Evolutionary conservation across 78 protist species (phyloP).

Genomic region (Speleostelium caveatum): DNA sequence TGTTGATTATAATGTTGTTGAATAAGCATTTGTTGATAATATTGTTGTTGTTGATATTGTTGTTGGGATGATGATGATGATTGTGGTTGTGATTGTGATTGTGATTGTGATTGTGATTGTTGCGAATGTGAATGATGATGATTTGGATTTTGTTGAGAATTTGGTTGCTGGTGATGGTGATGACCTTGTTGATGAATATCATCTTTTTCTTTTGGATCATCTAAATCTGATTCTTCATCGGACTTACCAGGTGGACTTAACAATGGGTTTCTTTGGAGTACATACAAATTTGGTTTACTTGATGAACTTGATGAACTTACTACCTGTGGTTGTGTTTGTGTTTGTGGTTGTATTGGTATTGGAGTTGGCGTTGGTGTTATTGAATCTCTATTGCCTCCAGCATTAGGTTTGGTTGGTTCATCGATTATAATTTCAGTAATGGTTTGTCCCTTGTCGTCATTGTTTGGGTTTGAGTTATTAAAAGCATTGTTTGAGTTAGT

Average conservation of each 20-base stretch:
- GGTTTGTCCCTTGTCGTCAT: background rate
- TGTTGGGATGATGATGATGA: background rate
- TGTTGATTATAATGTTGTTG: constrained; percentile 13
- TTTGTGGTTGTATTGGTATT: background rate
- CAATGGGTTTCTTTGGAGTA: background rate
- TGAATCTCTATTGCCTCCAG: background rate
- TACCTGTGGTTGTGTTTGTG: constrained; percentile 16
- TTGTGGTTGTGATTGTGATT: background rate
- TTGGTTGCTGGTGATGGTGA: background rate
- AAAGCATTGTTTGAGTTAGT: background rate
- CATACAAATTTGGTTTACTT: constrained; percentile 4
- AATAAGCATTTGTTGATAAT: background rate
- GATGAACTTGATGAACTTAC: too few species aligned
- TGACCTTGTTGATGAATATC: background rate
- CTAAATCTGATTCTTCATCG: too few species aligned
- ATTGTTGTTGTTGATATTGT: background rate
- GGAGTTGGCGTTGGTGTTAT: constrained; percentile 9
- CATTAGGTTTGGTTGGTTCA: background rate
- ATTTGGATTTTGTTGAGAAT: background rate
- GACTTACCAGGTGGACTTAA: too few species aligned
- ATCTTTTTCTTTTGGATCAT: background rate
- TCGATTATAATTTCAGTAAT: background rate
- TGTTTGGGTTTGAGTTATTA: background rate
- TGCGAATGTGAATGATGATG: background rate
- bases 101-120: background rate